Percentiles rank a stretch among this genome's conserved stretches.
These are phyloP conservation scores for Aspergillus fumigatiaffinis DNA, from an alignment of 2,329 filamentous ascomycete species.

Conservation along the genomic window DNA sequence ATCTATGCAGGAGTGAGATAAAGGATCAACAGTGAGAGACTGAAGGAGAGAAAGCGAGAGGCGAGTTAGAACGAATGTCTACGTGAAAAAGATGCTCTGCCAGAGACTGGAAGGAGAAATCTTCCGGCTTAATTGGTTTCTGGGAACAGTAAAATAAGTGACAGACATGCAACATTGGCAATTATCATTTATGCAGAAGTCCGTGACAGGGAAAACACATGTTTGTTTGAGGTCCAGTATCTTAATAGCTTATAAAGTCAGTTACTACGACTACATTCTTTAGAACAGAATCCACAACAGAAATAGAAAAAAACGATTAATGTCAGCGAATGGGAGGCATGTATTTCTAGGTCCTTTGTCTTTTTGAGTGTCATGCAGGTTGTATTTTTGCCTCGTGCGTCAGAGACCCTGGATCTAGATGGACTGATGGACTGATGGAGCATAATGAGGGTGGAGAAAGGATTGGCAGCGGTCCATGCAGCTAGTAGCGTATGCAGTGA, in stretches of 20 bases:
- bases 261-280: constrained; percentile 6
- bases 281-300: constrained; percentile 13
- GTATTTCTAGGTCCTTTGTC: constrained; percentile 29
- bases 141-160: constrained; percentile 11
- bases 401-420: constrained; percentile 43
- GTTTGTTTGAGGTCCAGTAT: constrained; percentile 18
- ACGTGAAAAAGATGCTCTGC: constrained; percentile 7
- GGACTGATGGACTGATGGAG: constrained; percentile 18
- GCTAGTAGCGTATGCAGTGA: constrained; percentile 11
- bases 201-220: constrained; percentile 19
- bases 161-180: constrained; percentile 16
- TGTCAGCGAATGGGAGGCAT: constrained; percentile 8
- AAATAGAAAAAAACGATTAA: constrained; percentile 9
- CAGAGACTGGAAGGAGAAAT: constrained; percentile 8
- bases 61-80: constrained; percentile 25
- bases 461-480: constrained; percentile 35
- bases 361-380: constrained; percentile 41
- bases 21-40: constrained; percentile 13
- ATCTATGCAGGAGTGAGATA: constrained; percentile 9
- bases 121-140: constrained; percentile 14
- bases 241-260: constrained; percentile 17
- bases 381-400: constrained; percentile 40
- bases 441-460: constrained; percentile 26
- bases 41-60: constrained; percentile 13
- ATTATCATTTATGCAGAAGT: constrained; percentile 19